Conservation (phyloP, 2,329 filamentous ascomycete species). For the Pseudogymnoascus pannorum region DNA sequence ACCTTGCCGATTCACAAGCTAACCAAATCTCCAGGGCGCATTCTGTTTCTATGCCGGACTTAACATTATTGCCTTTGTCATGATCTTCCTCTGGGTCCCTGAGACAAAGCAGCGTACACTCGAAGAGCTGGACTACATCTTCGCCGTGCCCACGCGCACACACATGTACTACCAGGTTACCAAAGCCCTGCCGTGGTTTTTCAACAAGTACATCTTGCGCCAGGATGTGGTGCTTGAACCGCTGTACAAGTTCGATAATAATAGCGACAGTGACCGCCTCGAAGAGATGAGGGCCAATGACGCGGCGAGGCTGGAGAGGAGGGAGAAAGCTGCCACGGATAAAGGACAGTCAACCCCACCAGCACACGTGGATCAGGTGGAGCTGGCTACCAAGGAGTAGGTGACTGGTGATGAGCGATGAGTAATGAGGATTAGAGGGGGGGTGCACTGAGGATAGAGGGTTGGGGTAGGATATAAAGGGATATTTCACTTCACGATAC, state of each 20-base stretch:
- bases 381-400: neutral
- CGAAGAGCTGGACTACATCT: constrained; percentile 37
- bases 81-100: constrained; percentile 47
- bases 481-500: neutral
- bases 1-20: neutral
- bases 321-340: neutral
- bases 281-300: constrained; percentile 1
- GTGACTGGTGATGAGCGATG: neutral
- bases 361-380: neutral
- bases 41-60: constrained; percentile 47
- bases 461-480: neutral
- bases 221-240: constrained; percentile 40
- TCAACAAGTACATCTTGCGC: constrained; percentile 18
- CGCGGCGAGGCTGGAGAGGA: neutral
- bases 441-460: too few species aligned
- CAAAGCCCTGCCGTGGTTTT: constrained; percentile 53
- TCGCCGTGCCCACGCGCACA: constrained; percentile 25
- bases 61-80: constrained; percentile 44
- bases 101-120: constrained; percentile 44
- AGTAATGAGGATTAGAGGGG: too few species aligned
- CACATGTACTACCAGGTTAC: constrained; percentile 25
- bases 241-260: constrained; percentile 42
- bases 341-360: neutral
- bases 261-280: neutral
- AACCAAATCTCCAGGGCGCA: constrained; percentile 30